Base-by-base conservation (phyloP, 495 filamentous ascomycete species). In the Neurospora sp. region DNA sequence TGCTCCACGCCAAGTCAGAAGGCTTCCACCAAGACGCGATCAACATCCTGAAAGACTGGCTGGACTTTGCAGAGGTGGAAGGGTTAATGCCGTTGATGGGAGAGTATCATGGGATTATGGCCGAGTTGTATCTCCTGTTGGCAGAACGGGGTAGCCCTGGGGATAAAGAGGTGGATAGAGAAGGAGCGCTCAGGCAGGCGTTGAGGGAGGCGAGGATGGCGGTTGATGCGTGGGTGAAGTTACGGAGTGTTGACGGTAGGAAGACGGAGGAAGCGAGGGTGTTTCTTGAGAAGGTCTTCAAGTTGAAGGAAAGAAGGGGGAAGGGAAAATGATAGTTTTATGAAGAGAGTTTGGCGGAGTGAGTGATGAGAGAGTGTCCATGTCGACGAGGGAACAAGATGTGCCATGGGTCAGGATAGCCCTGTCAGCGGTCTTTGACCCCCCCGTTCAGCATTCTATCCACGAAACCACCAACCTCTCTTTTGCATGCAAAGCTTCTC, bases 41-140 rank as follows among this genome's bases (percentile, higher is more conserved):
- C 68, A 76, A 74, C 40, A 79, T 81, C 38, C 74, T 79, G 1
- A 73, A 79, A 0, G 83, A 84, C 37, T 77, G 78, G 69, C 73
- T 81, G 0, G 48, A 79, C 53, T 73, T 83, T 18, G 76, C 78
- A 38, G 78, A 79, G 12, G 79, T 72, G 20, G 82, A 84, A 69
- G 79, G 75, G 1, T 61, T 83, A 1, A 73, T 76, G 38, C 78
- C 79, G 0, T 75, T 84, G 40, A 72, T 74, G 53, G 71, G 81
- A 0, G 83, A 83, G 42, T 80, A 80, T 44, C 79, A 84, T 40
- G 81, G 81, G 40, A 80, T 75, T 9, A 41, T 85, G 71, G 81
- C 81, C 3, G 78, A 81, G 11, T 61, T 84, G 31, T 78, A 83
- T 70, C 76, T 77, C 59, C 72, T 81, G 22, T 77, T 78, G 16